Conservation (phyloP, 495 filamentous ascomycete genomes). For the Apiosordaria backusii region DNA sequence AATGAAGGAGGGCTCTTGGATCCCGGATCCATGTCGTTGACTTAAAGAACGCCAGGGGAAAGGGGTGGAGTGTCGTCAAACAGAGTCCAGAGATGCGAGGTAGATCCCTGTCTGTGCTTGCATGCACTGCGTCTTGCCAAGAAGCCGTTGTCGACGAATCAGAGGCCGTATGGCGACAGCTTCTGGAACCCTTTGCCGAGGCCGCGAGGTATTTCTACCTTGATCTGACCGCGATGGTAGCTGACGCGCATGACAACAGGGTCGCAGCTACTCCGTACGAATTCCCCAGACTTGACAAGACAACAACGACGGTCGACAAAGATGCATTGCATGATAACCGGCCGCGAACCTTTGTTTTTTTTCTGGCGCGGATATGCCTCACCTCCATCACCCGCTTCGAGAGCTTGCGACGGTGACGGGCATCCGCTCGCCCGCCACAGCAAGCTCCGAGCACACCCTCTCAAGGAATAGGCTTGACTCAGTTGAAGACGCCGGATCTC, state of each 20-base stretch:
- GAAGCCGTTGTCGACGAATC: slow-evolving; percentile 24
- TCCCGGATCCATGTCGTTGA: slow-evolving; percentile 36
- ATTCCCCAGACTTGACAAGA: background rate
- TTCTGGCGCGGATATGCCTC: slow-evolving; percentile 26
- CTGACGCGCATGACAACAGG: slow-evolving; percentile 23
- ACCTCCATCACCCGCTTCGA: background rate
- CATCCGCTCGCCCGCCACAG: background rate
- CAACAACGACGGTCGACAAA: slow-evolving; percentile 14
- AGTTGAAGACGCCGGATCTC: background rate
- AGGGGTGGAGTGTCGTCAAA: slow-evolving; percentile 31
- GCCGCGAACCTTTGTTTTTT: background rate
- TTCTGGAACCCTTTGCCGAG: slow-evolving; percentile 36
- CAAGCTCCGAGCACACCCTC: no score
- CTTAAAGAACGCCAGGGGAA: slow-evolving; percentile 26
- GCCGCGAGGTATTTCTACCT: slow-evolving; percentile 17
- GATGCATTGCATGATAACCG: background rate
- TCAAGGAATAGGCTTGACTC: no score
- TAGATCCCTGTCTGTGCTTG: slow-evolving; percentile 35
- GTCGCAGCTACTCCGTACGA: background rate
- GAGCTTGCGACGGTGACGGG: background rate
- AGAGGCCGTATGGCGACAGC: slow-evolving; percentile 15
- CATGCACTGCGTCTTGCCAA: slow-evolving; percentile 30
- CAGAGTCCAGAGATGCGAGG: slow-evolving; percentile 27
- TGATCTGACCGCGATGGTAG: slow-evolving; percentile 9
- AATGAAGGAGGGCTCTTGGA: slow-evolving; percentile 27